Evolutionary conservation across 2,329 filamentous ascomycete genomes (phyloP).

Genomic region (Capronia epimyces): DNA sequence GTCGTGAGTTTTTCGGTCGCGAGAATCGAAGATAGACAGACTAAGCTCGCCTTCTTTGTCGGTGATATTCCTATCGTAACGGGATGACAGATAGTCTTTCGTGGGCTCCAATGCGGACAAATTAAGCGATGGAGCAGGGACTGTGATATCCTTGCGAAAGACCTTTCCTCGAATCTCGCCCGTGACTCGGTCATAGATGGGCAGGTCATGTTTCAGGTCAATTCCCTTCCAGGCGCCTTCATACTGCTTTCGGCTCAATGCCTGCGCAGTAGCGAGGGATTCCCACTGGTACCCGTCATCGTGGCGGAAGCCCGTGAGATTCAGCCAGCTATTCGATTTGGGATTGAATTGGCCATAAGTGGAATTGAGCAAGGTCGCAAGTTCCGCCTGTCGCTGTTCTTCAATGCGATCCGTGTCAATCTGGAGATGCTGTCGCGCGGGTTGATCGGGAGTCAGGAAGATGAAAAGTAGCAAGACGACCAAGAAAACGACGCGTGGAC

Average conservation of each 20-base stretch:
- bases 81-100: slow-evolving; percentile 59
- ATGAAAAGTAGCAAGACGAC: slow-evolving; percentile 51
- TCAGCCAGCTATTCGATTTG: slow-evolving; percentile 50
- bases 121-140: slow-evolving; percentile 53
- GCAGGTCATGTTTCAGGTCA: slow-evolving; percentile 42
- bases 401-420: slow-evolving; percentile 28
- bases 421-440: slow-evolving; percentile 18
- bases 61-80: slow-evolving; percentile 77
- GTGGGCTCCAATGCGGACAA: slow-evolving; percentile 59
- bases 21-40: slow-evolving; percentile 58
- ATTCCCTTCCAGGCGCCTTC: slow-evolving; percentile 44
- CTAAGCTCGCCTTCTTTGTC: slow-evolving; percentile 64
- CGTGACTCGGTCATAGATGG: slow-evolving; percentile 72
- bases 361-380: slow-evolving; percentile 35
- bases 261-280: slow-evolving; percentile 45
- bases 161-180: slow-evolving; percentile 73
- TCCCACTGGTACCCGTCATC: slow-evolving; percentile 75
- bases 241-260: slow-evolving; percentile 45
- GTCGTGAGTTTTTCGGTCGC: slow-evolving; percentile 34
- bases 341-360: slow-evolving; percentile 50
- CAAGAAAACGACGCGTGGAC: slow-evolving; percentile 45
- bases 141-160: slow-evolving; percentile 52
- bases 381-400: slow-evolving; percentile 43
- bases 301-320: slow-evolving; percentile 70
- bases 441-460: slow-evolving; percentile 45